Conservation (phyloP, 768 basidiomycete genomes). For the Tylopilus cervinicoccineus region DNA sequence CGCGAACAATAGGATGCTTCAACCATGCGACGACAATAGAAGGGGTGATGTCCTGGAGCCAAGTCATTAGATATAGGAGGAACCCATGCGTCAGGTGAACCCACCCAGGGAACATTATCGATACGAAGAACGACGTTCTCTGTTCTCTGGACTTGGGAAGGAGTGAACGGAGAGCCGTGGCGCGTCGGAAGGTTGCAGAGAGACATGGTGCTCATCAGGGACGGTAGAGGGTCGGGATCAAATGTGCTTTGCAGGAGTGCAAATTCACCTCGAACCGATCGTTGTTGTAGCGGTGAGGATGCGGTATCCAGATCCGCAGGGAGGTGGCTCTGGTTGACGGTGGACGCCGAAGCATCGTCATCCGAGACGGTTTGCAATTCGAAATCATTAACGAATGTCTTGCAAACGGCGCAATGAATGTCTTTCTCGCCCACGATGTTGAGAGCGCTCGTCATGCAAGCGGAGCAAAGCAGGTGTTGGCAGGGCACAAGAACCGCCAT, state of each 20-base stretch:
- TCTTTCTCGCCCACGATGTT: slow-evolving; percentile 90
- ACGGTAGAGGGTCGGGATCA: slow-evolving; percentile 25
- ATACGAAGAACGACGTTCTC: slow-evolving; percentile 69
- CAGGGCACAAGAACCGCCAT: slow-evolving; percentile 75
- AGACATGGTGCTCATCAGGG: slow-evolving; percentile 31
- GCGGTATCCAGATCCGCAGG: slow-evolving; percentile 11
- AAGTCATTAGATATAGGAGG: slow-evolving; percentile 4
- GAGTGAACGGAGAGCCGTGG: slow-evolving; percentile 11
- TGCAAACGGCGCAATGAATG: slow-evolving; percentile 82
- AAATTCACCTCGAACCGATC: slow-evolving; percentile 24
- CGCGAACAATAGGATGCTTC: slow-evolving; percentile 57
- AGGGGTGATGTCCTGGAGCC: slow-evolving; percentile 74
- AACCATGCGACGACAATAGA: slow-evolving; percentile 65
- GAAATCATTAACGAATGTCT: slow-evolving; percentile 65
- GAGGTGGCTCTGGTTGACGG: slow-evolving; percentile 10
- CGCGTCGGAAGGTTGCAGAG: slow-evolving; percentile 24
- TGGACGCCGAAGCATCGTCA: slow-evolving; percentile 22
- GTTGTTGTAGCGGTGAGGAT: slow-evolving; percentile 24
- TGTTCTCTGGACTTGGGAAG: slow-evolving; percentile 11
- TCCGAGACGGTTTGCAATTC: slow-evolving; percentile 38
- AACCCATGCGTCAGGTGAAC: slow-evolving; percentile 20
- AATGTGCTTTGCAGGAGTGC: slow-evolving; percentile 27
- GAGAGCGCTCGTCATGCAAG: slow-evolving; percentile 78
- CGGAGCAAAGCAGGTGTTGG: slow-evolving; percentile 70
- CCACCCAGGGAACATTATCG: slow-evolving; percentile 87